phyloP scores from a whole-genome alignment of 768 basidiomycete species.

The Candolleomyces eurysporus region DNA sequence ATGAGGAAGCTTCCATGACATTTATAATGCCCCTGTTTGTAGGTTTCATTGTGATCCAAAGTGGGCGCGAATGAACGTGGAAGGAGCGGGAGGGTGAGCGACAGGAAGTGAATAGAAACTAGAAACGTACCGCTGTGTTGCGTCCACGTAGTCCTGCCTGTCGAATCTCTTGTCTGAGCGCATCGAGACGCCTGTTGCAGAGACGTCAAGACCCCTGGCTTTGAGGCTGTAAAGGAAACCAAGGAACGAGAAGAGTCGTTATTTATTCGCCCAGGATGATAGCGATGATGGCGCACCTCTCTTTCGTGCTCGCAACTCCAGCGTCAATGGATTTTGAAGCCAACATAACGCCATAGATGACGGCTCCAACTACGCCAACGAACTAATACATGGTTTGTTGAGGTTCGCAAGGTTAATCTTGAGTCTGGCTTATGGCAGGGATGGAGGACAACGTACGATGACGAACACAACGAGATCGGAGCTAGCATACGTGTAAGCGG shows the following conservation, averaged over 20 bases:
- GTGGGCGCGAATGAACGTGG: neutral
- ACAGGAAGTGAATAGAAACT: neutral
- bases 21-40: slow-evolving; percentile 50
- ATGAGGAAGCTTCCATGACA: slow-evolving; percentile 39
- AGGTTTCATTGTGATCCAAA: neutral
- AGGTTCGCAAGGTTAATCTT: too few relatives aligned
- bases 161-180: slow-evolving; percentile 61
- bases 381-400: neutral
- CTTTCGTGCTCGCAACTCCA: slow-evolving; percentile 48
- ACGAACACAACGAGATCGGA: too few relatives aligned
- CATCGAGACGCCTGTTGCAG: slow-evolving; percentile 59
- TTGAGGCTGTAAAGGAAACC: slow-evolving; percentile 42
- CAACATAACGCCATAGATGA: slow-evolving; percentile 41
- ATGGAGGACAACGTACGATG: too few relatives aligned
- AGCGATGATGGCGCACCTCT: slow-evolving; percentile 38
- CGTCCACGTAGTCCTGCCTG: slow-evolving; percentile 66
- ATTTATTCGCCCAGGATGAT: too few relatives aligned
- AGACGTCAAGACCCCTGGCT: slow-evolving; percentile 53
- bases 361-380: slow-evolving; percentile 42
- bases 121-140: slow-evolving; percentile 60
- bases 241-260: slow-evolving; percentile 9
- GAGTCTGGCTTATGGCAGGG: too few relatives aligned
- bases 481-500: too few relatives aligned
- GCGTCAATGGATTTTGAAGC: slow-evolving; percentile 37
- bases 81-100: neutral